A percentile compares a stretch with the other conserved stretches of the same genome.
phyloP scores from a whole-genome alignment of 1,139 yeast genomes.

The Entelexis paramagnoliae region DNA sequence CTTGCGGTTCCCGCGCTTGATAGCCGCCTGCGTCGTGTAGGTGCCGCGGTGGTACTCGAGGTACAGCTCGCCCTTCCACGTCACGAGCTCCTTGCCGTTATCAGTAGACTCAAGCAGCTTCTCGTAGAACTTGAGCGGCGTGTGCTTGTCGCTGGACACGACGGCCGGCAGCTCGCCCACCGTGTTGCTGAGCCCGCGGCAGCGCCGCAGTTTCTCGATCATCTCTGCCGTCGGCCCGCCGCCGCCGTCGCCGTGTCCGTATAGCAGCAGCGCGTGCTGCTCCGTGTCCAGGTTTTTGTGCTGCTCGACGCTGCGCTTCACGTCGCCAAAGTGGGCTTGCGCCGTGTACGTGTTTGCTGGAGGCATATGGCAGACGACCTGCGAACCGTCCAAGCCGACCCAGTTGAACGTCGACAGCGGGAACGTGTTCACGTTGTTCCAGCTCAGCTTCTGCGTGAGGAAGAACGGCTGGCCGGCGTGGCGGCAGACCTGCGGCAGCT shows the following conservation, averaged over 20 bases:
- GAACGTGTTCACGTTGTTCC: constrained; percentile 88
- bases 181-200: constrained; percentile 75
- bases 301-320: constrained; percentile 62
- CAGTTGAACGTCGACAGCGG: constrained; percentile 89
- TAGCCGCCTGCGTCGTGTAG: constrained; percentile 83
- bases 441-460: constrained; percentile 83
- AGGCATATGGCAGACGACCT: constrained; percentile 92
- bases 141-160: constrained; percentile 49
- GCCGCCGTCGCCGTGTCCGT: constrained; percentile 96
- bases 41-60: constrained; percentile 96
- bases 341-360: constrained; percentile 96
- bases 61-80: constrained; percentile 91
- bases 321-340: constrained; percentile 84
- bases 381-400: constrained; percentile 90
- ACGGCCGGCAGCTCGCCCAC: constrained; percentile 68
- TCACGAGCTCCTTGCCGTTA: constrained; percentile 57
- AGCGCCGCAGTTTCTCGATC: constrained; percentile 83
- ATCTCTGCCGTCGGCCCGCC: constrained; percentile 94
- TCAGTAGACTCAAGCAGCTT: constrained; percentile 52
- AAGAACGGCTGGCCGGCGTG: constrained; percentile 73
- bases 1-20: constrained; percentile 67
- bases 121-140: constrained; percentile 71
- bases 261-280: constrained; percentile 57
- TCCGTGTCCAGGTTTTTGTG: constrained; percentile 76
- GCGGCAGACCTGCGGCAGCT: constrained; percentile 86